These are phyloP conservation scores for Starmerella davenportii DNA, from an alignment of 805 yeast species.

Conservation along the genomic window DNA sequence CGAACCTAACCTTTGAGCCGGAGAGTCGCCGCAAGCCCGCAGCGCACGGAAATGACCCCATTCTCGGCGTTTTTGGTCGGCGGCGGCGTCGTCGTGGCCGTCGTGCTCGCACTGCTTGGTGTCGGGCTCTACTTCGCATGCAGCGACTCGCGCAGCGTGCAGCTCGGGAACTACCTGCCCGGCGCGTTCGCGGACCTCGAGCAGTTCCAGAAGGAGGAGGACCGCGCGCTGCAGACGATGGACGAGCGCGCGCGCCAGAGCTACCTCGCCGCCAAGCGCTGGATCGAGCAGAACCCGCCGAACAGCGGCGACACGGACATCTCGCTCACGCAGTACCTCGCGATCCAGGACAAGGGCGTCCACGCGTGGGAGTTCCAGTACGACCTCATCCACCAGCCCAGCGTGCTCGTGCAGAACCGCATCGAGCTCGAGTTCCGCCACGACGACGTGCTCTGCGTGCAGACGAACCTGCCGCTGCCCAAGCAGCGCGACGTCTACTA, in stretches of 20 bases:
- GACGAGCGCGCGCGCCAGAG: slow-evolving; percentile 34
- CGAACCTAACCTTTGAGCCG: no score
- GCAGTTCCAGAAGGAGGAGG: slow-evolving; percentile 40
- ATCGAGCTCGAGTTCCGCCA: slow-evolving; percentile 30
- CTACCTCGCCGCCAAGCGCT: slow-evolving; percentile 44
- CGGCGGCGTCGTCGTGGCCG: not conserved
- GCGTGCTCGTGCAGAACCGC: slow-evolving; percentile 43
- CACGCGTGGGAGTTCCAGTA: slow-evolving; percentile 70
- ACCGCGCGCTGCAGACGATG: slow-evolving; percentile 47
- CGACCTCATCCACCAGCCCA: slow-evolving; percentile 33
- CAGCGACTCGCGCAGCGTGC: slow-evolving; percentile 18
- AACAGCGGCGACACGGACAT: slow-evolving; percentile 27
- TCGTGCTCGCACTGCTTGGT: slow-evolving; percentile 6
- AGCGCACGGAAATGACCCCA: not conserved
- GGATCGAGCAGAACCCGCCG: slow-evolving; percentile 28
- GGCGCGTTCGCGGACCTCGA: slow-evolving; percentile 50
- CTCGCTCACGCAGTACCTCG: slow-evolving; percentile 38
- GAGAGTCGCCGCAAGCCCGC: no score
- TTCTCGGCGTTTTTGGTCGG: not conserved
- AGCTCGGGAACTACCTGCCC: slow-evolving; percentile 29
- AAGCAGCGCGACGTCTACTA: slow-evolving; percentile 68
- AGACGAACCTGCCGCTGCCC: slow-evolving; percentile 74
- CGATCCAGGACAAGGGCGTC: slow-evolving; percentile 74
- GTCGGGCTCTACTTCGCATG: slow-evolving; percentile 8
- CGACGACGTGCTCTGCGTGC: slow-evolving; percentile 46